Evolutionary conservation across 495 filamentous ascomycete species (phyloP), one percentile per base, ranked within the genome.

Genomic region (Lophiostoma macrostomum): DNA sequence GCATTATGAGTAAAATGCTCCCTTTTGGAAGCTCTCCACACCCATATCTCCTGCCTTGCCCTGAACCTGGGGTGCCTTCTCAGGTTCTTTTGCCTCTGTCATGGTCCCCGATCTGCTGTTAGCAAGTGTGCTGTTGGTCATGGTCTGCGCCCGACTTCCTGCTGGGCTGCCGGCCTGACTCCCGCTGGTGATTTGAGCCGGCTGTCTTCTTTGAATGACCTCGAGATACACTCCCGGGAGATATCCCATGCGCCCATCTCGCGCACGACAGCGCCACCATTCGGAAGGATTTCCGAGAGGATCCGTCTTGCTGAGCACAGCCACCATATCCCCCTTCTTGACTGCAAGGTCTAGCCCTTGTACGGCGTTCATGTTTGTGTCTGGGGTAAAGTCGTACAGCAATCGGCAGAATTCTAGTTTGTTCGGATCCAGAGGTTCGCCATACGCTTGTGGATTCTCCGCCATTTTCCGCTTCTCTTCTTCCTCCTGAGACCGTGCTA

Each of bases 251-350:
- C 88, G 75, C 14, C 89, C 90, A 66, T 97, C 90, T 40, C 94
- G 76, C n/a, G 91, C 87, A 49, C 93, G 77, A 71, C 93, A 99
- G 50, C 86, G 82, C 93, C 93, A 99, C 93, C 93, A 99, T 66
- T 97, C 90, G 43, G 82, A 86, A 11, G 89, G 83, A 60, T 95
- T 88, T 39, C 94, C 94, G 69, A 90, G 79, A 1, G 93, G 91
- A 66, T 99, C 93, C 8, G 80, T 83, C 74, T 96, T 96, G 71
- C 85, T 85, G 42, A 99, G 76, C 5, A 99, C 90, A 30, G 93
- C 93, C 16, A 99, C 91, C 18, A 97, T 79, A 60, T 99, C 93
- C 40, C 91, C 91, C 74, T 95, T 96, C 74, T 86, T 90, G 23
- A 95, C 94, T 18, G 84, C 82, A 7, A 99, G 77, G 62, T 99